Conservation (phyloP, 352 stramenopile genomes). For the Pythium insidiosum region DNA sequence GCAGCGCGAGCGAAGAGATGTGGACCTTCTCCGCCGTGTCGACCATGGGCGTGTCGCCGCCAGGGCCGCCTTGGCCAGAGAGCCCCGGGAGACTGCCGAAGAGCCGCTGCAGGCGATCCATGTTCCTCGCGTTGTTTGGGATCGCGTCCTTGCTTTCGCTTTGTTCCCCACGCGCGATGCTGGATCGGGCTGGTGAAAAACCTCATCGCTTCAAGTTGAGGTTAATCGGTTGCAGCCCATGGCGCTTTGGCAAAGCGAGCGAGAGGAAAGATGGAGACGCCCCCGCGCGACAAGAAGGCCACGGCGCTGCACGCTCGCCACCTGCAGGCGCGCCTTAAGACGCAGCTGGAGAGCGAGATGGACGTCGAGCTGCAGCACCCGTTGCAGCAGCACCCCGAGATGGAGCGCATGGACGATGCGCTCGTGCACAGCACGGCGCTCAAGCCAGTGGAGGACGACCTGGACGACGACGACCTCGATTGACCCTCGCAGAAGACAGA, state of each 20-base stretch:
- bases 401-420: conserved; percentile 43
- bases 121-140: conserved; percentile 16
- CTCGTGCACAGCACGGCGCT: conserved; percentile 50
- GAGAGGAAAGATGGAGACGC: conserved; percentile 47
- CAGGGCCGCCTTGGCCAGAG: conserved; percentile 51
- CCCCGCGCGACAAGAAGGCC: conserved; percentile 35
- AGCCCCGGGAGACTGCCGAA: conserved; percentile 82
- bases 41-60: conserved; percentile 88
- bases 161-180: conserved; percentile 5
- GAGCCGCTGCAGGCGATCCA: conserved; percentile 82
- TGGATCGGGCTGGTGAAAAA: conserved; percentile 12
- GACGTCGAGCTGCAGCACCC: conserved; percentile 41
- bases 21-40: conserved; percentile 99
- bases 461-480: conserved; percentile 73
- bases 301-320: conserved; percentile 31
- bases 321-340: conserved; percentile 63
- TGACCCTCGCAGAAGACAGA: conserved; percentile 11
- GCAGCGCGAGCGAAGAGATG: conserved; percentile 96
- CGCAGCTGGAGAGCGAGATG: conserved; percentile 64
- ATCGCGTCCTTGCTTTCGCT: conserved; percentile 8
- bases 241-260: background rate
- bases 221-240: conserved; percentile 2
- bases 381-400: conserved; percentile 32
- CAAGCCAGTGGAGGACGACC: conserved; percentile 58
- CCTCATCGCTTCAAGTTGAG: conserved; percentile 18